Conservation (phyloP, 257 asterid species). For the Eucommia ulmoides region DNA sequence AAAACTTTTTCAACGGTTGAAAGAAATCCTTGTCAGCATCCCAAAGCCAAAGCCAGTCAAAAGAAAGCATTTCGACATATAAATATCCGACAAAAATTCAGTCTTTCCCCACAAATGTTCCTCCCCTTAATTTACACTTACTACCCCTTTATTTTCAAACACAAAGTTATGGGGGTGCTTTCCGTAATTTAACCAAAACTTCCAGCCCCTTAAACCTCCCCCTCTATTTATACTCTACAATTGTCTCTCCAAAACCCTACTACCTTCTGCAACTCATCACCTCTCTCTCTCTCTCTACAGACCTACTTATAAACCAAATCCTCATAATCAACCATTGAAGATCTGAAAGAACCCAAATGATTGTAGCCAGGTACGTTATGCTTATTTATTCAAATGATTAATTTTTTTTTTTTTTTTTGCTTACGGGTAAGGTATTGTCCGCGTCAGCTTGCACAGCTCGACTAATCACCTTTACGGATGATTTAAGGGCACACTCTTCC, state of each 20-base stretch:
- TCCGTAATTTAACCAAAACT: constrained; percentile 12
- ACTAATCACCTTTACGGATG: too few species aligned
- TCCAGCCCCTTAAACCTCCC: constrained; percentile 4
- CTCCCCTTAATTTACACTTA: constrained; percentile 23
- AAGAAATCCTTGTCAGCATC: constrained; percentile 31
- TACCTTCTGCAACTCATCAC: too few species aligned
- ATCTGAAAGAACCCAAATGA: background rate
- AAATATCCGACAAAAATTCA: constrained; percentile 58
- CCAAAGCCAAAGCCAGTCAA: constrained; percentile 57
- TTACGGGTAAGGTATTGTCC: too few species aligned
- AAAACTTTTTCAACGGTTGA: constrained; percentile 49
- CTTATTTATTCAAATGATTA: too few species aligned
- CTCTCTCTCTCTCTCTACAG: background rate
- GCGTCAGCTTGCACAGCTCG: too few species aligned
- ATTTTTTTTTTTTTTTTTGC: too few species aligned
- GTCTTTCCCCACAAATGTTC: constrained; percentile 47
- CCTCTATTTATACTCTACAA: constrained; percentile 13
- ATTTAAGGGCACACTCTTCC: too few species aligned
- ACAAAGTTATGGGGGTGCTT: constrained; percentile 13
- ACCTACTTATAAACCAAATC: background rate
- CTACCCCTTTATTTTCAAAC: constrained; percentile 37
- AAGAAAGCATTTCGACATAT: constrained; percentile 57
- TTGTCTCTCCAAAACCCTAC: constrained; percentile 6
- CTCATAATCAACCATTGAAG: background rate
- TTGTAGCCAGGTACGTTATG: background rate